phyloP scores from a whole-genome alignment of 2,329 filamentous ascomycete species.

The Leptographium radiaticola region DNA sequence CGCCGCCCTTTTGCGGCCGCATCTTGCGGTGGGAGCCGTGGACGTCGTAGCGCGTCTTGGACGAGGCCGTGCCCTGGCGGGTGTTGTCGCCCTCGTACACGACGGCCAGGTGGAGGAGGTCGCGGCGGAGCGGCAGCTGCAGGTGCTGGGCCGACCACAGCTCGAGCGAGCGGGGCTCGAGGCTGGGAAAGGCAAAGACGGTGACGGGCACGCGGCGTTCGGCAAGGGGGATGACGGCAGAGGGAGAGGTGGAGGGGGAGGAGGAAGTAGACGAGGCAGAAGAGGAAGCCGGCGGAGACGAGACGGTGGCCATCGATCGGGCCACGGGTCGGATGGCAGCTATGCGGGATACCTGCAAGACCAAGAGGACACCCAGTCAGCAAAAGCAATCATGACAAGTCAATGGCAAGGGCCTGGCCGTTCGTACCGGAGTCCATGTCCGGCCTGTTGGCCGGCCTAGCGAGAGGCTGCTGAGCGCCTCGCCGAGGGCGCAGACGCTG shows the following conservation, averaged over 20 bases:
- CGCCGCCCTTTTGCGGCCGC: slow-evolving; percentile 74
- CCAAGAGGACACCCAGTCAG: too few species aligned
- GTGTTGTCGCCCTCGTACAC: slow-evolving; percentile 85
- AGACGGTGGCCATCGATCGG: background rate
- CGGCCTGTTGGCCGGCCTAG: background rate
- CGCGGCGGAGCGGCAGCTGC: slow-evolving; percentile 71
- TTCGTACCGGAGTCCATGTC: background rate
- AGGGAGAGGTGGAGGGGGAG: background rate
- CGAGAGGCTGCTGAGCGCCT: slow-evolving; percentile 6
- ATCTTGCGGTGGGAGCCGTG: slow-evolving; percentile 75
- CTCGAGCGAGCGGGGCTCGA: slow-evolving; percentile 71
- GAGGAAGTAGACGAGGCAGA: background rate
- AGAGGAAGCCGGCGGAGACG: background rate
- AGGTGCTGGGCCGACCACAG: slow-evolving; percentile 74
- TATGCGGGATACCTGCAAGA: too few species aligned
- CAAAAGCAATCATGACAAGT: too few species aligned
- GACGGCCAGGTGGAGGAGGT: slow-evolving; percentile 85
- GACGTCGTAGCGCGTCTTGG: slow-evolving; percentile 73
- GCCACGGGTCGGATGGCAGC: too few species aligned
- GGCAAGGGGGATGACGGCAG: slow-evolving; percentile 14
- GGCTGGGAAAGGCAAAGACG: slow-evolving; percentile 76
- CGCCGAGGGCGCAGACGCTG: slow-evolving; percentile 6
- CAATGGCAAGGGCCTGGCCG: too few species aligned
- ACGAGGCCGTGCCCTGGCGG: slow-evolving; percentile 72
- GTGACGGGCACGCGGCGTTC: slow-evolving; percentile 71